A percentile compares a stretch with the other conserved stretches of the same genome.
Evolutionary conservation across 2,329 filamentous ascomycete species (phyloP).

Genomic region (Cercospora sesami): DNA sequence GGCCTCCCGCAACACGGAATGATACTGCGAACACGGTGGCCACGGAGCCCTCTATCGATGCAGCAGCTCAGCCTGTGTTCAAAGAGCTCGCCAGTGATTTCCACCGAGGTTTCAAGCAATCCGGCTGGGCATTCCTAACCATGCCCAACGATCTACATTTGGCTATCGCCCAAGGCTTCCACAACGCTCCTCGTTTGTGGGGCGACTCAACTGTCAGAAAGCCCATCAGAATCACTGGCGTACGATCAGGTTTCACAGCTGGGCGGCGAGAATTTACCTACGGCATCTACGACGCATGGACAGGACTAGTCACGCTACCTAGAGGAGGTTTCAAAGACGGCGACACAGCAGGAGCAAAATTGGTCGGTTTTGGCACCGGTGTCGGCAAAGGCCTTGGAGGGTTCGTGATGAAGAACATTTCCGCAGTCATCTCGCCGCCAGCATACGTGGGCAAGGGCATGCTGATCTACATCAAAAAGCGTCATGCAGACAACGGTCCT

Average conservation of each 20-base stretch:
- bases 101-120: conserved; percentile 67
- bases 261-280: conserved; percentile 63
- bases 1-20: conserved; percentile 25
- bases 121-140: conserved; percentile 72
- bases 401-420: conserved; percentile 76
- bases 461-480: conserved; percentile 71
- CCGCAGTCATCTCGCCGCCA: conserved; percentile 64
- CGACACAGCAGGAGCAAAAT: conserved; percentile 31
- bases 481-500: conserved; percentile 28
- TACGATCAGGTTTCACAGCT: conserved; percentile 71
- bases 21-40: conserved; percentile 31
- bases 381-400: conserved; percentile 83
- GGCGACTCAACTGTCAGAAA: conserved; percentile 78
- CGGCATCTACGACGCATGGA: conserved; percentile 77
- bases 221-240: conserved; percentile 71
- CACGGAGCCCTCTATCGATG: conserved; percentile 33
- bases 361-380: conserved; percentile 50
- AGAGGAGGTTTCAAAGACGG: conserved; percentile 64
- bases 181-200: conserved; percentile 81
- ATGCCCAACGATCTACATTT: conserved; percentile 83
- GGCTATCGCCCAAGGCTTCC: conserved; percentile 79
- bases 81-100: conserved; percentile 58
- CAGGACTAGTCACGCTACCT: conserved; percentile 78
- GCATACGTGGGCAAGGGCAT: conserved; percentile 83
- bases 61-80: conserved; percentile 32